Base-by-base conservation (phyloP, 768 basidiomycete species). In the Hericium coralloides region DNA sequence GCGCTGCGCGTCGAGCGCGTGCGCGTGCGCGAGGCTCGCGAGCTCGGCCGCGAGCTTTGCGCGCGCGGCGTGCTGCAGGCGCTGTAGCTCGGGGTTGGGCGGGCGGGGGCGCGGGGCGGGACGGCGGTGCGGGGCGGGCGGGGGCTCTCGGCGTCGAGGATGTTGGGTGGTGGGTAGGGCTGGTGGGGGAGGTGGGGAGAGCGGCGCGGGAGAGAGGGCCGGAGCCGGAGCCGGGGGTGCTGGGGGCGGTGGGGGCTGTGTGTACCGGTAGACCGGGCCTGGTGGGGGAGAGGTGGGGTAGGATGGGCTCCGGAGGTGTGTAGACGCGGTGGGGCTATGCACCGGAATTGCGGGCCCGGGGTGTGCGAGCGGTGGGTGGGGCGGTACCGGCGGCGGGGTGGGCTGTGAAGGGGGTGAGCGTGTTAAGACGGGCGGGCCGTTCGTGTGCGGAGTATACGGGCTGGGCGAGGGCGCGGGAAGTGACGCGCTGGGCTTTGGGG, bases 51-150 rank as follows among this genome's bases (percentile, higher is more conserved):
- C 72, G 47, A 99, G 68, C 67, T 88, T 91, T 41, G 81, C 78
- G 67, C 92, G 85, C 43, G 97, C 81, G 63, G 81, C 80, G 12
- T 79, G 75, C 59, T 95, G 92, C 20, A 98, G 76, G 18, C 79
- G 81, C 58, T 97, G 77, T 14, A 97, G 78, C 67, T 95, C 92
- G 52, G 92, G 93, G 72, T 95, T 93, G 4, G 88, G 89, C 18
- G 92, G 92, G 25, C 90, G 85, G 43, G 86, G 87, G 58, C 92
- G 92, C 51, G 81, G 78, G 38, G 60, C 56, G 9, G 60, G n/a
- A n/a, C 63, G 37, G 65, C 66, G 2, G 66, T 43, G 48, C 61
- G 51, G 37, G 64, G 39, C 62, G 70, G 58, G 68, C 64, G 63
- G 67, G 53, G 62, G 60, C 62, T 68, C 62, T 89, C 87, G 56